Evolutionary conservation across 202 grass and related monocot genomes (phyloP), one percentile per base, ranked within the genome.

Genomic region (Panicum virgatum): DNA sequence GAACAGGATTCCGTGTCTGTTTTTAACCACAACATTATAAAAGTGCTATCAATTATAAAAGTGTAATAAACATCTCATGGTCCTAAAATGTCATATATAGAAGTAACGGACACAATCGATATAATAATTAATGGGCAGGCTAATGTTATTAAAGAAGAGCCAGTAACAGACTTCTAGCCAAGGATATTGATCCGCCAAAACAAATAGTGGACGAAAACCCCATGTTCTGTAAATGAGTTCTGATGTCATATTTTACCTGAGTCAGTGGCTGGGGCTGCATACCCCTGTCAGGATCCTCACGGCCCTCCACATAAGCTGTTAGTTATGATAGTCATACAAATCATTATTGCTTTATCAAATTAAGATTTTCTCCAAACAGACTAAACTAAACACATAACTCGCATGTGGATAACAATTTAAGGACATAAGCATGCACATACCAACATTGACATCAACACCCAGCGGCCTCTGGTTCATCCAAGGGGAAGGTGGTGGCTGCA

Each of bases 361-460:
- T 53, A 27, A 64, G 65, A 58, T 66, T 77, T 78, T 10, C 19
- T 66, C 37, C 42, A 52, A 45, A 32, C 43, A 69, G 16, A 78
- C 19, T 69, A 74, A 70, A 74, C 53, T 60, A 69, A 10, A n/a
- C 38, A 44, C 11, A 60, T 32, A 64, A 14, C 16, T 37, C 5
- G 29, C 69, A 32, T 36, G 29, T 66, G 62, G 30, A 53, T 19
- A 7, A 65, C 68, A 80, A 73, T 38, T 39, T 10, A 18, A 29
- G 38, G n/a, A 25, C 57, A 79, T 75, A 83, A 88, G 40, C 19
- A 23, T 54, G n/a, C 75, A 83, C 90, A 67, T 86, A 99, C 96
- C 91, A 25, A 94, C 83, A 85, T 99, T 99, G 64, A 99, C 96
- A 86, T 96, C 96, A 77, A 96, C 96, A 67, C 92, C 96, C 19